Percentiles rank a stretch among this genome's conserved stretches.
Conservation (phyloP, 2,329 filamentous ascomycete species). For the Metarhizium humberi region DNA sequence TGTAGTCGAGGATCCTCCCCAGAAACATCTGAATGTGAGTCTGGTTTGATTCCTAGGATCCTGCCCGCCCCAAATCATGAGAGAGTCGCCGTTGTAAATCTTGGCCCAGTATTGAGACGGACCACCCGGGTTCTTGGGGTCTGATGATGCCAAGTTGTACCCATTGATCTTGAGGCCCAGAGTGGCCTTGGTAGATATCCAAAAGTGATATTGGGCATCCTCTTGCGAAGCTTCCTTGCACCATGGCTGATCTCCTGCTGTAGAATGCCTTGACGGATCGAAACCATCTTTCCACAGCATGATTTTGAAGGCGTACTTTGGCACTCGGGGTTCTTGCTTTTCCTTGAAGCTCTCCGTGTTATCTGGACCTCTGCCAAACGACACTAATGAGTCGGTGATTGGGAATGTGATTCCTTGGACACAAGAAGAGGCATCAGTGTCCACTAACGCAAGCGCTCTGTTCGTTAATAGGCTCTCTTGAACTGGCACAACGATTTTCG, state of each 20-base stretch:
- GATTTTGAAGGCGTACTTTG: slow-evolving; percentile 73
- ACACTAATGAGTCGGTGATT: slow-evolving; percentile 57
- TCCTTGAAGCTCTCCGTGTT: slow-evolving; percentile 62
- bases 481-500: slow-evolving; percentile 26
- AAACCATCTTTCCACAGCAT: slow-evolving; percentile 63
- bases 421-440: slow-evolving; percentile 56
- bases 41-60: slow-evolving; percentile 31
- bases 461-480: slow-evolving; percentile 23
- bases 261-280: slow-evolving; percentile 44
- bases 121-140: slow-evolving; percentile 41
- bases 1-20: slow-evolving; percentile 42
- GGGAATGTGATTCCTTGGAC: slow-evolving; percentile 53
- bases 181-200: slow-evolving; percentile 71
- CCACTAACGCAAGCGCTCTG: slow-evolving; percentile 53
- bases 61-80: slow-evolving; percentile 57
- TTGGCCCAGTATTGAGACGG: slow-evolving; percentile 55
- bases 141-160: slow-evolving; percentile 48
- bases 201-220: slow-evolving; percentile 54
- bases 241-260: slow-evolving; percentile 44
- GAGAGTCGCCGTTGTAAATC: slow-evolving; percentile 66
- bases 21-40: slow-evolving; percentile 43
- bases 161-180: slow-evolving; percentile 71
- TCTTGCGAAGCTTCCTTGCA: slow-evolving; percentile 21
- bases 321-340: slow-evolving; percentile 58
- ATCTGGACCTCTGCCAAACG: slow-evolving; percentile 64